Evolutionary conservation across 805 yeast genomes (phyloP).

Genomic region (Ogataea salicorniae): DNA sequence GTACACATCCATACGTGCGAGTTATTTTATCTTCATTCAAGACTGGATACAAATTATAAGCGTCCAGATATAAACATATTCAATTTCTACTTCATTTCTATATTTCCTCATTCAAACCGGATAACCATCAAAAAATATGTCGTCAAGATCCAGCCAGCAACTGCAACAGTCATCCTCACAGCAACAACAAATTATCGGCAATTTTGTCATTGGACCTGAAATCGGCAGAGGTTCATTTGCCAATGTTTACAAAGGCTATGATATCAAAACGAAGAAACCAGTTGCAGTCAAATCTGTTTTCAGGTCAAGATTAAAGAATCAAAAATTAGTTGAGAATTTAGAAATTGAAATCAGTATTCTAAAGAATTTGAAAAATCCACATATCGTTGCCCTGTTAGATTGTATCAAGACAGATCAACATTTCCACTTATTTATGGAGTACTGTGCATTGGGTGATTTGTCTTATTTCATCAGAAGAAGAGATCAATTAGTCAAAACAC

Average conservation of each 20-base stretch:
- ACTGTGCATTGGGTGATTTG: constrained; percentile 91
- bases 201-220: constrained; percentile 64
- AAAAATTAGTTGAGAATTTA: constrained; percentile 82
- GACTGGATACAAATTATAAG: too few relatives aligned
- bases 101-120: too few relatives aligned
- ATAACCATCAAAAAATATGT: neutral
- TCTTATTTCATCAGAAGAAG: constrained; percentile 79
- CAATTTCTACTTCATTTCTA: neutral
- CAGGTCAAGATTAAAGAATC: constrained; percentile 73
- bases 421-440: constrained; percentile 92
- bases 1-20: too few relatives aligned
- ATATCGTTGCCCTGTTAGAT: constrained; percentile 82
- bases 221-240: constrained; percentile 97
- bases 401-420: constrained; percentile 70
- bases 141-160: constrained; percentile 3
- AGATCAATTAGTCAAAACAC: constrained; percentile 62
- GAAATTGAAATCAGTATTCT: constrained; percentile 89
- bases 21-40: too few relatives aligned
- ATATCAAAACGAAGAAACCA: constrained; percentile 46
- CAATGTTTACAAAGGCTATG: constrained; percentile 81
- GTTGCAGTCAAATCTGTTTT: constrained; percentile 90
- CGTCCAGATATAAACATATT: neutral
- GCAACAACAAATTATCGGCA: constrained; percentile 33
- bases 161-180: neutral
- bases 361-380: constrained; percentile 86